A percentile compares a stretch with the other conserved stretches of the same genome.
Conservation (phyloP, 2,329 filamentous ascomycete genomes). For the Xylogone sp. region DNA sequence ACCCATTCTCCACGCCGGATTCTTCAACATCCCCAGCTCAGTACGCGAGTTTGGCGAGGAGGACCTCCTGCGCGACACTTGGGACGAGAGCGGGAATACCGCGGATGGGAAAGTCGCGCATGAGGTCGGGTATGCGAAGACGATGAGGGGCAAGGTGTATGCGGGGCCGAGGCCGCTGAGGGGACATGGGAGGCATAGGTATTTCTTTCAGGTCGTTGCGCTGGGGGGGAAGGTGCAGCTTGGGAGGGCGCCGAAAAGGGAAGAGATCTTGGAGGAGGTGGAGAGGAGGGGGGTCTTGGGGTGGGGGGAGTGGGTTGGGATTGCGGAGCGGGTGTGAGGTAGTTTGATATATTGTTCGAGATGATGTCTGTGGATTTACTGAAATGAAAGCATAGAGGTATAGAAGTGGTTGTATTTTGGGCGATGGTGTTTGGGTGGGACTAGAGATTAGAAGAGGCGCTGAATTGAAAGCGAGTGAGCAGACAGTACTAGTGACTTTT, state of each 20-base stretch:
- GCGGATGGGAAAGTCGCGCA: conserved; percentile 4
- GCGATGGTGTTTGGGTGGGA: too few relatives aligned
- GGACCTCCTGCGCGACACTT: too few relatives aligned
- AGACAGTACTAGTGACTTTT: too few relatives aligned
- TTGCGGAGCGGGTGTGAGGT: conserved; percentile 23
- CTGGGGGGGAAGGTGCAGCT: conserved; percentile 22
- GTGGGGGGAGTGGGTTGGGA: conserved; percentile 29
- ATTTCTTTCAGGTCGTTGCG: conserved; percentile 28
- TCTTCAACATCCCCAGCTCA: conserved; percentile 25
- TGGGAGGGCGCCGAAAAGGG: conserved; percentile 17
- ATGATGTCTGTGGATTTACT: too few relatives aligned
- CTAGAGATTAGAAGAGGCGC: too few relatives aligned
- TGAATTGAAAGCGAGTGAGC: too few relatives aligned
- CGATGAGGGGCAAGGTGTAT: conserved; percentile 20
- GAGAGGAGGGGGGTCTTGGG: conserved; percentile 27
- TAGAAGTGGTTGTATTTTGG: too few relatives aligned
- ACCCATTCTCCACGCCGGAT: conserved; percentile 25
- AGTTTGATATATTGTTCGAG: too few relatives aligned
- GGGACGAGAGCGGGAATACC: too few relatives aligned
- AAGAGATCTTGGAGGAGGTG: conserved; percentile 25
- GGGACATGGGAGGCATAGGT: conserved; percentile 30
- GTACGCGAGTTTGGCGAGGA: conserved; percentile 1
- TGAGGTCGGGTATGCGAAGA: conserved; percentile 27
- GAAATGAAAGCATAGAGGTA: too few relatives aligned
- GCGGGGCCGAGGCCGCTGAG: conserved; percentile 23